A percentile compares a stretch with the other conserved stretches of the same genome.
These are phyloP conservation scores for Trametes sanguinea DNA, from an alignment of 768 basidiomycete species.

Conservation along the genomic window DNA sequence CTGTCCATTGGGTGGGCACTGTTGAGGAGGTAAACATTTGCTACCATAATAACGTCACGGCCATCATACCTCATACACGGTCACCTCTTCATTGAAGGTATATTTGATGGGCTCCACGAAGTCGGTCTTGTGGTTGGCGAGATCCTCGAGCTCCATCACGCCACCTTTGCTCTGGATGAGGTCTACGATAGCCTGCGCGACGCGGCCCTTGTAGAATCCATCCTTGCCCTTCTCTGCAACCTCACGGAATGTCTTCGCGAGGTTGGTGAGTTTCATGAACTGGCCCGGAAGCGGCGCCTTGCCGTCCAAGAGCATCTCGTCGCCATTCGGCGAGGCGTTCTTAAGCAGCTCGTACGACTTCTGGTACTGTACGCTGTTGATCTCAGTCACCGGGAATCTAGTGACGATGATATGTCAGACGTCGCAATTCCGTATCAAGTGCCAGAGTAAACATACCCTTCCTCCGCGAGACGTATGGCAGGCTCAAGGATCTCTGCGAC, in stretches of 20 bases:
- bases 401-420: background rate
- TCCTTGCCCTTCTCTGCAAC: conserved; percentile 82
- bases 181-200: conserved; percentile 89
- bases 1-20: conserved; percentile 96
- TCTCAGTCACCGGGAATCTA: conserved; percentile 87
- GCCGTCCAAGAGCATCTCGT: conserved; percentile 85
- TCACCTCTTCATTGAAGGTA: conserved; percentile 82
- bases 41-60: background rate
- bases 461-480: conserved; percentile 89
- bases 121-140: conserved; percentile 76
- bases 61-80: conserved; percentile 77
- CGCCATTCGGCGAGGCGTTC: conserved; percentile 80
- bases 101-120: conserved; percentile 92
- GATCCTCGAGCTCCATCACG: conserved; percentile 91
- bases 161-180: conserved; percentile 86
- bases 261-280: conserved; percentile 75
- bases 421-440: background rate
- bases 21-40: background rate
- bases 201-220: conserved; percentile 91
- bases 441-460: conserved; percentile 57
- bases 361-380: conserved; percentile 58
- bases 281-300: conserved; percentile 85
- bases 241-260: conserved; percentile 82
- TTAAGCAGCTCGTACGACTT: conserved; percentile 69
- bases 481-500: conserved; percentile 79